Evolutionary conservation across 495 filamentous ascomycete genomes (phyloP), one percentile per base, ranked within the genome.

Genomic region (Hypoxylon subgilvum): DNA sequence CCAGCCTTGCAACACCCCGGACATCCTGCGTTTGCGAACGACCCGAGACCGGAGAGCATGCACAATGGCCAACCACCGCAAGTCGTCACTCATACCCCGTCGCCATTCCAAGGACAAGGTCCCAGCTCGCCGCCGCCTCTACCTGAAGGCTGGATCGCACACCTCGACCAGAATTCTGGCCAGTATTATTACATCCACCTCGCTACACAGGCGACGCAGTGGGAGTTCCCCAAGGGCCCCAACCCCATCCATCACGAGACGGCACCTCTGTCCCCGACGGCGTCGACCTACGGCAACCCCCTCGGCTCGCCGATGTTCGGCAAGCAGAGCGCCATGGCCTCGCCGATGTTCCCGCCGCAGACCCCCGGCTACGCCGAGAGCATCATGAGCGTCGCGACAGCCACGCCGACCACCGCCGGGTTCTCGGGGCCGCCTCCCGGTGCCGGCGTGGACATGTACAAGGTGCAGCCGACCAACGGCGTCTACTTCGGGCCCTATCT

Each of bases 111-210:
- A 41, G 82, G 80, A 4, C 76, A 86, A 27, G 85, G 88, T 7
- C 89, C 89, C 21, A 82, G 86, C 21, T 91, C 89, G 19, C 94
- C 92, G 7, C 95, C 94, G 5, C 94, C 92, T 9, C 80, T 98
- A 8, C 94, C 94, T 10, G 95, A 97, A 69, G 94, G 95, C 7
- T 98, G 94, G 94, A 97, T 97, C 69, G 92, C 95, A 9, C 95
- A 97, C 67, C 79, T 97, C 5, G 94, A 98, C 68, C 88, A 89
- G 32, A 96, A 86, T 66, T 96, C 92, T 3, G 94, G 95, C 5
- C 94, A 97, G 67, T 98, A 97, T 70, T 98, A 98, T 69, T 98
- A 98, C 69, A 98, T 98, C 58, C 95, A 98, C 70, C 82, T 98
- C 13, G 88, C 94, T 7, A 92, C 94, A 0, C 94, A 97, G 67